Percentiles rank a stretch among this genome's conserved stretches.
These are phyloP conservation scores for Globisporangium radiosum DNA, from an alignment of 352 stramenopile species.

Conservation along the genomic window DNA sequence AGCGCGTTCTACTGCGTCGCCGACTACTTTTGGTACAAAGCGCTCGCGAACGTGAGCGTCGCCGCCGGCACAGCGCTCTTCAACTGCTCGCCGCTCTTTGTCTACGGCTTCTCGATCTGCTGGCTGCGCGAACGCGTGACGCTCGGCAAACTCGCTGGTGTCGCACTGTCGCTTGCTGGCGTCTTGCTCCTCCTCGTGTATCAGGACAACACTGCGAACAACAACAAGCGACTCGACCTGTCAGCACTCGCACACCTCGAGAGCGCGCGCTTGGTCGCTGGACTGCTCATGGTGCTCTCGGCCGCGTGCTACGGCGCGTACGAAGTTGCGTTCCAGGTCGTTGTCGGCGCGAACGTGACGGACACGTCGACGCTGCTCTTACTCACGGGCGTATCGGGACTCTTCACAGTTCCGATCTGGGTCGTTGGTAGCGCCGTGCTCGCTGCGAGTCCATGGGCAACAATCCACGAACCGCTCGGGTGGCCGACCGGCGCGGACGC, in stretches of 20 bases:
- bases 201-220: conserved; percentile 11
- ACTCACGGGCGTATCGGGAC: conserved; percentile 34
- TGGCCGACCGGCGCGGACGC: conserved; percentile 30
- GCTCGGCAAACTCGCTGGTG: conserved; percentile 30
- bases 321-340: conserved; percentile 33
- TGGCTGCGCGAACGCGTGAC: conserved; percentile 36
- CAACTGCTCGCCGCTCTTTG: conserved; percentile 55
- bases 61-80: conserved; percentile 43
- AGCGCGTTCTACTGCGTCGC: conserved; percentile 39
- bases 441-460: conserved; percentile 25
- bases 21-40: conserved; percentile 62
- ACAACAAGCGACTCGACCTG: conserved; percentile 15
- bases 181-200: conserved; percentile 45
- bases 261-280: conserved; percentile 25
- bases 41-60: conserved; percentile 38
- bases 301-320: conserved; percentile 44
- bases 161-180: conserved; percentile 34
- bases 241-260: conserved; percentile 13
- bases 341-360: conserved; percentile 31
- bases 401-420: conserved; percentile 46
- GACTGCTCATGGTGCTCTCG: conserved; percentile 38
- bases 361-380: conserved; percentile 45
- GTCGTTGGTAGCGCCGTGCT: conserved; percentile 34
- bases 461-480: conserved; percentile 41
- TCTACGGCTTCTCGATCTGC: conserved; percentile 67